Conservation (phyloP, 768 basidiomycete genomes). For the Pholiota microspora region DNA sequence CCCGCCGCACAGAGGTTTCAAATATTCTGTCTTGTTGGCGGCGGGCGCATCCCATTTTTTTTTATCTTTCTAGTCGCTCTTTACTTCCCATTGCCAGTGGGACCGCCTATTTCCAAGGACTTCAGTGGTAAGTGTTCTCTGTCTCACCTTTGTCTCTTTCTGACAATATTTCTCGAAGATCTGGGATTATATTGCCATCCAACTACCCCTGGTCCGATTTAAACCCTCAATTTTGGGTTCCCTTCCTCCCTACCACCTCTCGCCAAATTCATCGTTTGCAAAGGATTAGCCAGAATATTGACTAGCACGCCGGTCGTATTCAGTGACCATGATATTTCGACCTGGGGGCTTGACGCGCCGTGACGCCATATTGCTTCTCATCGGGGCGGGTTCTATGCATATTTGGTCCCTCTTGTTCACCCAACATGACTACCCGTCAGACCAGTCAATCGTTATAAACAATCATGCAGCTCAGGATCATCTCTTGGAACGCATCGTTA, state of each 20-base stretch:
- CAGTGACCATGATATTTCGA: constrained; percentile 32
- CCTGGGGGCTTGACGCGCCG: constrained; percentile 44
- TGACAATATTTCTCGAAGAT: too few species aligned
- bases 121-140: neutral
- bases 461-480: constrained; percentile 17
- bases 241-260: neutral
- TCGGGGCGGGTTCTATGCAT: constrained; percentile 58
- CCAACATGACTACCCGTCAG: constrained; percentile 14
- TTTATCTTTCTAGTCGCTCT: neutral
- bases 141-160: neutral
- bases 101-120: too few species aligned
- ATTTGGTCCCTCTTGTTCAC: constrained; percentile 42
- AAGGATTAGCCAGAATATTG: neutral
- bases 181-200: neutral
- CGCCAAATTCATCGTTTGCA: neutral
- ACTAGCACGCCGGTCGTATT: neutral
- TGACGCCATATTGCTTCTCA: constrained; percentile 57
- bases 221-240: neutral
- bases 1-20: neutral
- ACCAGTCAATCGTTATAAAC: constrained; percentile 31
- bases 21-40: neutral
- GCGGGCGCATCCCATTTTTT: neutral
- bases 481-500: constrained; percentile 1
- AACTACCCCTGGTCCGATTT: neutral
- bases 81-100: neutral